Conservation (phyloP, 2,329 filamentous ascomycete species). For the Talaromyces sp. region DNA sequence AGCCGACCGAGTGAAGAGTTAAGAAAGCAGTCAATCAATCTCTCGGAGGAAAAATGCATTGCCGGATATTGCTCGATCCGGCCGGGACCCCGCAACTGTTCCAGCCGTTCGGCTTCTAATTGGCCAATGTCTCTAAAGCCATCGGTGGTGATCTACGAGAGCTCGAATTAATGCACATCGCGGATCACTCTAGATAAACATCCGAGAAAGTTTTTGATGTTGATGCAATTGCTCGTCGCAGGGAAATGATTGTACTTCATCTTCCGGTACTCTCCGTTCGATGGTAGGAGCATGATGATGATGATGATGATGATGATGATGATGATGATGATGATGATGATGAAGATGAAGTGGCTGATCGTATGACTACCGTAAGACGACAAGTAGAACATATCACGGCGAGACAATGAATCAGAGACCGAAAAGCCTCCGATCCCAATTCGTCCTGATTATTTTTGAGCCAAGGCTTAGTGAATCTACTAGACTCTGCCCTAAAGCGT, state of each 20-base stretch:
- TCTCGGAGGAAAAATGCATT: neutral
- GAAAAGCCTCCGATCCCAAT: neutral
- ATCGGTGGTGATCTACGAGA: neutral
- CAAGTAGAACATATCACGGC: neutral
- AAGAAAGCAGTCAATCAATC: neutral
- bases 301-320: neutral
- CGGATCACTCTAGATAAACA: neutral
- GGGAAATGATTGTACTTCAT: neutral
- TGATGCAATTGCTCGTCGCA: neutral
- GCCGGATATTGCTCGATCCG: slow-evolving; percentile 7
- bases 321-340: neutral
- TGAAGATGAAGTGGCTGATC: neutral
- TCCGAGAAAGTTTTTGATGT: neutral
- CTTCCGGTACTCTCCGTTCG: neutral
- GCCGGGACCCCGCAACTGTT: neutral
- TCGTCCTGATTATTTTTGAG: neutral
- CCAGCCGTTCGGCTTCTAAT: neutral
- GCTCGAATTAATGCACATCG: neutral
- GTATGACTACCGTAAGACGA: neutral
- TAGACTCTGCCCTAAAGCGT: neutral
- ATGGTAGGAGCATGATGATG: neutral
- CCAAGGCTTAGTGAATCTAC: neutral
- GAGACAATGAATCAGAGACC: neutral
- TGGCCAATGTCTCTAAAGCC: neutral
- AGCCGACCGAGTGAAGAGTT: neutral